Percentiles rank a stretch among this genome's conserved stretches.
phyloP scores from a whole-genome alignment of 2,329 filamentous ascomycete genomes.

The Colletotrichum scovillei region DNA sequence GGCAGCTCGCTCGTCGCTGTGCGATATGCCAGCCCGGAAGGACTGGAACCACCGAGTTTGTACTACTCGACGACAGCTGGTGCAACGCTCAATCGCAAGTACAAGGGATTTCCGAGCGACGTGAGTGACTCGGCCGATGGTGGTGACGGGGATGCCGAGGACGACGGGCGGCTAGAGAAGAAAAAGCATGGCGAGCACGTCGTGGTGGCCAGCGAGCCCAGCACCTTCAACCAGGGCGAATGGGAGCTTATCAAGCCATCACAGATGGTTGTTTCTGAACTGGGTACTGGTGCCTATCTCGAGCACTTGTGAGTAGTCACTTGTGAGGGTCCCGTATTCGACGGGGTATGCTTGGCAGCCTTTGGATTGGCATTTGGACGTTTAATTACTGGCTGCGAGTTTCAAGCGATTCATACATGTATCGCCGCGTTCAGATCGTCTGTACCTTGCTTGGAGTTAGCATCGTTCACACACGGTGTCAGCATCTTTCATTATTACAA shows the following conservation, averaged over 20 bases:
- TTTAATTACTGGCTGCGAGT: neutral
- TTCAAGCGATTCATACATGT: no score
- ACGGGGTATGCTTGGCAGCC: neutral
- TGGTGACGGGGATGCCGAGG: neutral
- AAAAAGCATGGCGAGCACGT: conserved; percentile 11
- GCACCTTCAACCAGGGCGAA: conserved; percentile 16
- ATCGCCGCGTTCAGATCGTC: no score
- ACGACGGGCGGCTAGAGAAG: conserved; percentile 9
- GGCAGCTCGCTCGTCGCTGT: conserved; percentile 26
- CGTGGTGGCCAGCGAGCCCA: conserved; percentile 27
- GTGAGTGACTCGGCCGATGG: neutral
- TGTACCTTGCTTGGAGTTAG: no score
- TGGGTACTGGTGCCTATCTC: neutral
- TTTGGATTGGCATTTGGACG: neutral
- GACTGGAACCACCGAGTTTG: conserved; percentile 15
- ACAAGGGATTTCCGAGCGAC: conserved; percentile 21
- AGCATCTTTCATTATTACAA: neutral
- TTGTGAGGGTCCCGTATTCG: neutral
- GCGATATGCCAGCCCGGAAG: conserved; percentile 12
- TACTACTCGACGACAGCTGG: conserved; percentile 27
- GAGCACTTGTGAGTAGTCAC: neutral
- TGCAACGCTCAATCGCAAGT: conserved; percentile 22
- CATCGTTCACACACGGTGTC: neutral
- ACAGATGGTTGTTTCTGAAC: conserved; percentile 22
- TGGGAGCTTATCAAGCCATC: conserved; percentile 24